A percentile compares a stretch with the other conserved stretches of the same genome.
Conservation (phyloP, 106 monocot genomes). For the Acorus calamus region DNA sequence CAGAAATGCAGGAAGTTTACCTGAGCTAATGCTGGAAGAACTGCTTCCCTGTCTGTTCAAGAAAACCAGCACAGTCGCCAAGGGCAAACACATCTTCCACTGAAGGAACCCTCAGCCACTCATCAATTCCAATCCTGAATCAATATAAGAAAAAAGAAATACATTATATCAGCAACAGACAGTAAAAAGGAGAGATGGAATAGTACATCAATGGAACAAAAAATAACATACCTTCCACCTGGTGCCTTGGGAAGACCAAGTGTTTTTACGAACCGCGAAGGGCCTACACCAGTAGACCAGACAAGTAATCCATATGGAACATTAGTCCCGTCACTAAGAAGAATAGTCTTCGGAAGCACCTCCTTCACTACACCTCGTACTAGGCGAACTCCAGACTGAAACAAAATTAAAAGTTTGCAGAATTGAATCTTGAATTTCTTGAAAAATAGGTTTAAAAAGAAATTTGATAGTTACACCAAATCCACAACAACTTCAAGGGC, state of each 20-base stretch:
- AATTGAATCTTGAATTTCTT: not conserved
- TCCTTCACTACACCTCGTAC: conserved; percentile 53
- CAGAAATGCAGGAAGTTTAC: not conserved
- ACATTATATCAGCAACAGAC: not conserved
- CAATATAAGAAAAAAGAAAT: not conserved
- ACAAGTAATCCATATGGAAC: conserved; percentile 53
- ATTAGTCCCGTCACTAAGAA: conserved; percentile 36
- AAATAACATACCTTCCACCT: conserved; percentile 33
- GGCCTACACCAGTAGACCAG: conserved; percentile 64
- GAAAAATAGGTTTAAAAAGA: not conserved
- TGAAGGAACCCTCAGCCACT: conserved; percentile 45
- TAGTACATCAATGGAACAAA: not conserved
- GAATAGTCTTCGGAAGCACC: conserved; percentile 27
- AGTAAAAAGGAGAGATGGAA: no score
- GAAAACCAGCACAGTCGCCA: conserved; percentile 53
- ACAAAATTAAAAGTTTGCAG: not conserved
- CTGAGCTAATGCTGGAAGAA: conserved; percentile 60
- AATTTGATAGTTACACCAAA: not conserved
- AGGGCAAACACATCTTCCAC: conserved; percentile 47
- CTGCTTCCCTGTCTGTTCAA: conserved; percentile 37
- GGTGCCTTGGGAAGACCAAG: conserved; percentile 37
- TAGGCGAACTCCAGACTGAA: conserved; percentile 41
- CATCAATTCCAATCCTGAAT: conserved; percentile 45
- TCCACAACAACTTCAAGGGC: not conserved
- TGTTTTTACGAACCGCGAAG: conserved; percentile 41